A percentile compares a stretch with the other conserved stretches of the same genome.
Evolutionary conservation across 176 grass and related monocot genomes (phyloP).

Genomic region (Raddia distichophylla): DNA sequence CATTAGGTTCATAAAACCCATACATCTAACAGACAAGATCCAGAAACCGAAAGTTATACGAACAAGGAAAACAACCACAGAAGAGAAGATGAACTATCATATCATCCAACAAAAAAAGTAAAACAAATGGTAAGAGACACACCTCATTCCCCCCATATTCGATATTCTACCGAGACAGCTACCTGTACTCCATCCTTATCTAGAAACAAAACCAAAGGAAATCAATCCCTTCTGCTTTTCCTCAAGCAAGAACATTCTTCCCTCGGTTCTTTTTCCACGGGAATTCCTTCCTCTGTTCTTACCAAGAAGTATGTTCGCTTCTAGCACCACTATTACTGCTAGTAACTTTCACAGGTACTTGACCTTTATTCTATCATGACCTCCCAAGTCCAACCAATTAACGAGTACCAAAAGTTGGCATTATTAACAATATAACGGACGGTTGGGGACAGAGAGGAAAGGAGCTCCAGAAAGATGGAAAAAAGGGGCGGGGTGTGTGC

Average conservation of each 20-base stretch:
- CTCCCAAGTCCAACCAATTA: neutral
- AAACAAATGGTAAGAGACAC: slow-evolving; percentile 8
- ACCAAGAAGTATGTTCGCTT: slow-evolving; percentile 13
- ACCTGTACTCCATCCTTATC: slow-evolving; percentile 45
- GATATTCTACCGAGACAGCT: slow-evolving; percentile 40
- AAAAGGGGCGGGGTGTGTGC: neutral
- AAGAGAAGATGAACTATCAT: slow-evolving; percentile 35
- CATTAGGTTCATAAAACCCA: too few species aligned
- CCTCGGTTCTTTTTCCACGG: neutral
- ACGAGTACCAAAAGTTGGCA: slow-evolving; percentile 21
- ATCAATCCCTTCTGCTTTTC: neutral
- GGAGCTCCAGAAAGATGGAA: slow-evolving; percentile 31
- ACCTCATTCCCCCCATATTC: slow-evolving; percentile 8
- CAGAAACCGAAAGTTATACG: neutral
- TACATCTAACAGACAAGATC: too few species aligned
- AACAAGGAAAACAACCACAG: neutral
- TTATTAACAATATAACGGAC: slow-evolving; percentile 29
- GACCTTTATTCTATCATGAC: slow-evolving; percentile 36
- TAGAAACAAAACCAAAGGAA: neutral
- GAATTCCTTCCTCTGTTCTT: neutral
- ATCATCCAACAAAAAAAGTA: slow-evolving; percentile 15
- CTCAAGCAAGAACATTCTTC: slow-evolving; percentile 25
- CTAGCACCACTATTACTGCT: slow-evolving; percentile 12
- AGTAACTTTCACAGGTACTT: neutral
- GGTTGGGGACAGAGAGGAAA: slow-evolving; percentile 28